Percentiles rank a stretch among this genome's conserved stretches.
Conservation (phyloP, 73 alveolate genomes). For the Blepharisma japonicum region DNA sequence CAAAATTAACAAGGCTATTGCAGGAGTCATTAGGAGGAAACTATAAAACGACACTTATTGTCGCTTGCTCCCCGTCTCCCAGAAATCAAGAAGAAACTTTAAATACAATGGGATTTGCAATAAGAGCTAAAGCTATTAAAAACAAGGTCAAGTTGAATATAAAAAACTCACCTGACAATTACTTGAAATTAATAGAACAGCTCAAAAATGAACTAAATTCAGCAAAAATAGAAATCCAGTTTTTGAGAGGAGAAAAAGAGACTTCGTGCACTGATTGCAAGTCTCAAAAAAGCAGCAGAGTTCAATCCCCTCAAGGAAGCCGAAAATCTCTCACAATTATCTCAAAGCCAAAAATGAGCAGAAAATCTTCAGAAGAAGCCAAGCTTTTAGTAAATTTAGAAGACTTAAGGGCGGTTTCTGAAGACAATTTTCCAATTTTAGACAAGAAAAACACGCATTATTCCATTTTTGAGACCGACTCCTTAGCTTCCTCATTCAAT, state of each 20-base stretch:
- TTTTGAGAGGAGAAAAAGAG: background rate
- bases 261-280: too few species aligned
- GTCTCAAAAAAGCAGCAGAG: too few species aligned
- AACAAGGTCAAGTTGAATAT: constrained; percentile 73
- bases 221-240: background rate
- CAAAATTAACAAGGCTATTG: constrained; percentile 81
- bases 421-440: too few species aligned
- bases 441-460: too few species aligned
- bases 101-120: constrained; percentile 85
- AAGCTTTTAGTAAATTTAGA: too few species aligned
- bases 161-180: constrained; percentile 36
- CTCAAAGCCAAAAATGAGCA: too few species aligned
- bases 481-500: too few species aligned
- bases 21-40: constrained; percentile 97
- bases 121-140: constrained; percentile 86
- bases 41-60: constrained; percentile 87
- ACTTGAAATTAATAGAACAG: constrained; percentile 17
- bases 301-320: too few species aligned
- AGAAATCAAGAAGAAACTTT: constrained; percentile 85
- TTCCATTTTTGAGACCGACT: too few species aligned
- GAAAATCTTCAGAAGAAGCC: too few species aligned
- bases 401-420: too few species aligned
- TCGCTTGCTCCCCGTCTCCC: constrained; percentile 85
- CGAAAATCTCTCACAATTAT: too few species aligned
- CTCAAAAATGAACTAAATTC: constrained; percentile 15